Conservation (phyloP, 2,329 filamentous ascomycete species). For the Xylaria sp. region DNA sequence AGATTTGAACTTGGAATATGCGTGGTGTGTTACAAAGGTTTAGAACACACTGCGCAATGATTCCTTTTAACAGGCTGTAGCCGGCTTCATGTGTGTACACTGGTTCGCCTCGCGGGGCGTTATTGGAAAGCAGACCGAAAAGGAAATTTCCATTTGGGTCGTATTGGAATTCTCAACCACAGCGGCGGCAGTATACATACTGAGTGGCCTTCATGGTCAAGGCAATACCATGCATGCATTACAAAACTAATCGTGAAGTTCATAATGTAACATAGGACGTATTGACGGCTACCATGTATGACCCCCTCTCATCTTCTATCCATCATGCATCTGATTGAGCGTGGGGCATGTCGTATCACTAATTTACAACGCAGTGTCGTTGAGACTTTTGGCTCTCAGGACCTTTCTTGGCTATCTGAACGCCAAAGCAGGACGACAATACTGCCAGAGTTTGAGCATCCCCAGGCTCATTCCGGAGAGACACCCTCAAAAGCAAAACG, state of each 20-base stretch:
- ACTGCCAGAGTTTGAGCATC: conserved; percentile 36
- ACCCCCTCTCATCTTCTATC: conserved; percentile 11
- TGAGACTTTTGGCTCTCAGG: conserved; percentile 34
- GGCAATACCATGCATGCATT: background rate
- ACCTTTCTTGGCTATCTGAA: conserved; percentile 32
- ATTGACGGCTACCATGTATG: background rate
- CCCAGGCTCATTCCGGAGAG: conserved; percentile 36
- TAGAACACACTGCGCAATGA: background rate
- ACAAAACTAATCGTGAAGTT: background rate
- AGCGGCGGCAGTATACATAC: no score
- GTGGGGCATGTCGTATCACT: conserved; percentile 31
- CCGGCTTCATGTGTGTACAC: background rate
- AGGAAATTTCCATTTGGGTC: no score
- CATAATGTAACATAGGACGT: background rate
- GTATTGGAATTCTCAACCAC: no score
- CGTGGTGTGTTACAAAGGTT: no score
- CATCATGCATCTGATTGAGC: conserved; percentile 18
- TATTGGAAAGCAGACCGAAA: background rate
- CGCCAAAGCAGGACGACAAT: conserved; percentile 37
- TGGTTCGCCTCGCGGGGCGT: background rate
- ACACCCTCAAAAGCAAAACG: conserved; percentile 46
- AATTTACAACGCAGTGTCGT: conserved; percentile 46
- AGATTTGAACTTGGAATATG: background rate
- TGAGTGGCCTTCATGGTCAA: background rate
- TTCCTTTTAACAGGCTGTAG: background rate